A percentile compares a stretch with the other conserved stretches of the same genome.
Evolutionary conservation across 805 yeast species (phyloP).

Genomic region (Scheffersomyces ergatensis): DNA sequence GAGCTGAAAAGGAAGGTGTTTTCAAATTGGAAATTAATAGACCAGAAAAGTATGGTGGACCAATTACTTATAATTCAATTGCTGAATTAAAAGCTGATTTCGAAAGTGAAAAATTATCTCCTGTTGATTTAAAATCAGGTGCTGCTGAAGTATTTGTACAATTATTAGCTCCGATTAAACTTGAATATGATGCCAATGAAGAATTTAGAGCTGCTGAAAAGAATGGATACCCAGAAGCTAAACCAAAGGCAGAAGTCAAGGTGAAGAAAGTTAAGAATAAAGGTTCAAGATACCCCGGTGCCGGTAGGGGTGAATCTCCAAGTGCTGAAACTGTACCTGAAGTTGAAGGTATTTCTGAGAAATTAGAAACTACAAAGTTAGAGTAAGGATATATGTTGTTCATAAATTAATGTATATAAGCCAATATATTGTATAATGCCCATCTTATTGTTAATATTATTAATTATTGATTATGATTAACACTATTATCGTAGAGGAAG

Average conservation of each 20-base stretch:
- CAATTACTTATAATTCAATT: slow-evolving; percentile 66
- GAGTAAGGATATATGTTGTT: slow-evolving; percentile 18
- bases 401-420: neutral
- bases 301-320: slow-evolving; percentile 9
- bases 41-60: slow-evolving; percentile 97
- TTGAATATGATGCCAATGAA: slow-evolving; percentile 54
- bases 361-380: slow-evolving; percentile 37
- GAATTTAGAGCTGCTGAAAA: slow-evolving; percentile 75
- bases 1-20: slow-evolving; percentile 48
- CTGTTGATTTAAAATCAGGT: slow-evolving; percentile 93
- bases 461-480: too few species aligned
- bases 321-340: neutral
- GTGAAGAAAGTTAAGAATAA: slow-evolving; percentile 80
- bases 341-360: slow-evolving; percentile 18
- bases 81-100: slow-evolving; percentile 72
- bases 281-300: slow-evolving; percentile 79
- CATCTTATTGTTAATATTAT: too few species aligned
- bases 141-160: slow-evolving; percentile 81
- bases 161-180: slow-evolving; percentile 81
- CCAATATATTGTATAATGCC: too few species aligned
- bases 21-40: slow-evolving; percentile 77
- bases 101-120: slow-evolving; percentile 72
- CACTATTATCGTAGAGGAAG: too few species aligned
- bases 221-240: slow-evolving; percentile 83
- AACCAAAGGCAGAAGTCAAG: slow-evolving; percentile 57